phyloP scores from a whole-genome alignment of 495 filamentous ascomycete genomes.

The Penicillium waksmanii region DNA sequence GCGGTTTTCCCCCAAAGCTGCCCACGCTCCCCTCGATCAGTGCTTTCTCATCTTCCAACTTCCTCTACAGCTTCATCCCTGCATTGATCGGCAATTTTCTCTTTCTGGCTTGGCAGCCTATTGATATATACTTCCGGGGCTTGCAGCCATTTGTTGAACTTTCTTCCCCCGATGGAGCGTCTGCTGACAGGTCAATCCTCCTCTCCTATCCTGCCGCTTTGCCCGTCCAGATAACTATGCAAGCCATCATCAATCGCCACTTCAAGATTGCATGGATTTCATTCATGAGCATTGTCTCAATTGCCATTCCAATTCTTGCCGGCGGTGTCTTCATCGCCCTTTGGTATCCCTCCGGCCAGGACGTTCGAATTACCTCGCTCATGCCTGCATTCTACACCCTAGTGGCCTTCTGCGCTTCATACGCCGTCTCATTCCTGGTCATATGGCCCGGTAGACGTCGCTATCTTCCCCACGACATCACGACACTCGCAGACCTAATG shows the following conservation, averaged over 20 bases:
- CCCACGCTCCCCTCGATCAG: conserved; percentile 58
- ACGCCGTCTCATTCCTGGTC: conserved; percentile 64
- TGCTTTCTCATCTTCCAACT: conserved; percentile 84
- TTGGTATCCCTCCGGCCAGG: conserved; percentile 53
- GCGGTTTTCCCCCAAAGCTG: conserved; percentile 72
- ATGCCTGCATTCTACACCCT: conserved; percentile 69
- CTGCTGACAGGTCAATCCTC: conserved; percentile 70
- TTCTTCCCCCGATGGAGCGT: conserved; percentile 57
- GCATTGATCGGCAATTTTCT: conserved; percentile 73
- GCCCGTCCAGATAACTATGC: conserved; percentile 64
- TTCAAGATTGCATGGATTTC: conserved; percentile 73
- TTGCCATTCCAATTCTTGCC: conserved; percentile 71
- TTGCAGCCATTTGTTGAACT: conserved; percentile 76
- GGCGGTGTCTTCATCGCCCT: conserved; percentile 84
- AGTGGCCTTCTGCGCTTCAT: conserved; percentile 66
- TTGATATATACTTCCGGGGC: conserved; percentile 75
- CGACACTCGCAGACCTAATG: conserved; percentile 74
- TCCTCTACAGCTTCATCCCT: conserved; percentile 85
- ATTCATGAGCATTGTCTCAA: conserved; percentile 63
- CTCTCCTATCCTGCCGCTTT: conserved; percentile 70
- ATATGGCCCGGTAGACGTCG: conserved; percentile 60
- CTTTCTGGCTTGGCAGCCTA: conserved; percentile 75
- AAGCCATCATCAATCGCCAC: conserved; percentile 66
- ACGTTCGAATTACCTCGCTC: conserved; percentile 69
- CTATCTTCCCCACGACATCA: conserved; percentile 70